A percentile compares a stretch with the other conserved stretches of the same genome.
phyloP scores from a whole-genome alignment of 129 eudicot species.

The Deinandra increscens region DNA sequence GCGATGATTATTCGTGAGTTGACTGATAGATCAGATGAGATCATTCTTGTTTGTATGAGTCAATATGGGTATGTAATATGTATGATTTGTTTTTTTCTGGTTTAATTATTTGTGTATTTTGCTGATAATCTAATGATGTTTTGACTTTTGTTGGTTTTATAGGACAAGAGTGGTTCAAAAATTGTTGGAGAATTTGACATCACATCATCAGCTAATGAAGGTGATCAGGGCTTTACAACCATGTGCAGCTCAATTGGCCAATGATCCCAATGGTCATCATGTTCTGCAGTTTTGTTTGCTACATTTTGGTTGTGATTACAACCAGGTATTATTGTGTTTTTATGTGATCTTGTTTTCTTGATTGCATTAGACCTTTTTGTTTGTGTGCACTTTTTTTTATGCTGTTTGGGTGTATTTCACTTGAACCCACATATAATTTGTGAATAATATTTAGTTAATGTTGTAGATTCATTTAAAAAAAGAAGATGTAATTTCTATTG shows the following conservation, averaged over 20 bases:
- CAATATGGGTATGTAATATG: slow-evolving; percentile 77
- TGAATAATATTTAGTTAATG: too few species aligned
- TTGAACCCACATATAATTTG: too few species aligned
- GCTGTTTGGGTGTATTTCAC: too few species aligned
- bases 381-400: too few species aligned
- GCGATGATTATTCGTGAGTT: slow-evolving; percentile 39
- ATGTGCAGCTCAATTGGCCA: slow-evolving; percentile 49
- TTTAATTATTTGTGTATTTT: not conserved
- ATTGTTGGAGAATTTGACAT: slow-evolving; percentile 46
- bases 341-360: not conserved
- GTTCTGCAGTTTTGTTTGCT: slow-evolving; percentile 55
- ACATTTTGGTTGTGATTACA: slow-evolving; percentile 43
- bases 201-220: slow-evolving; percentile 36
- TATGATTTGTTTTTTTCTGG: not conserved
- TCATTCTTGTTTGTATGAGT: slow-evolving; percentile 44
- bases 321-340: slow-evolving; percentile 41
- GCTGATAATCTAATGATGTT: not conserved
- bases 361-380: not conserved
- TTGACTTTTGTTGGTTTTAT: slow-evolving; percentile 5
- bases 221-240: slow-evolving; percentile 47
- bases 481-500: not conserved
- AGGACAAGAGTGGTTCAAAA: slow-evolving; percentile 56
- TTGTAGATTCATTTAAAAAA: not conserved
- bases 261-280: slow-evolving; percentile 61
- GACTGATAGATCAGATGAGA: slow-evolving; percentile 34